A percentile compares a stretch with the other conserved stretches of the same genome.
These are phyloP conservation scores for Medicago truncatula DNA, from an alignment of 306 rosid genomes.

Conservation along the genomic window MtrunA17r5.0-ANR NC_053043.1:49317501-49318000, in stretches of 20 bases:
- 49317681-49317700: constrained; percentile 31
- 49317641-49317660: background rate
- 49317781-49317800: constrained; percentile 61
- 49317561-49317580: background rate
- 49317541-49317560: background rate
- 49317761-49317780: constrained; percentile 42
- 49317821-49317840: constrained; percentile 57
- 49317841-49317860: constrained; percentile 79
- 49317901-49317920: constrained; percentile 65
- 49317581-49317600: background rate
- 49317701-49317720: constrained; percentile 16
- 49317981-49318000: constrained; percentile 90
- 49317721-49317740: constrained; percentile 17
- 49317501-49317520: background rate
- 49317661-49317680: constrained; percentile 17
- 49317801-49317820: constrained; percentile 42
- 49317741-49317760: constrained; percentile 2
- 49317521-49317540: too few species aligned
- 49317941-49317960: constrained; percentile 76
- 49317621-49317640: background rate
- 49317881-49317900: constrained; percentile 75
- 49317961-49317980: constrained; percentile 79
- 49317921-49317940: constrained; percentile 50
- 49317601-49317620: background rate
- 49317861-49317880: constrained; percentile 95